phyloP scores from a whole-genome alignment of 179 eudicot genomes.

The Sideroxylon spinosum region DNA sequence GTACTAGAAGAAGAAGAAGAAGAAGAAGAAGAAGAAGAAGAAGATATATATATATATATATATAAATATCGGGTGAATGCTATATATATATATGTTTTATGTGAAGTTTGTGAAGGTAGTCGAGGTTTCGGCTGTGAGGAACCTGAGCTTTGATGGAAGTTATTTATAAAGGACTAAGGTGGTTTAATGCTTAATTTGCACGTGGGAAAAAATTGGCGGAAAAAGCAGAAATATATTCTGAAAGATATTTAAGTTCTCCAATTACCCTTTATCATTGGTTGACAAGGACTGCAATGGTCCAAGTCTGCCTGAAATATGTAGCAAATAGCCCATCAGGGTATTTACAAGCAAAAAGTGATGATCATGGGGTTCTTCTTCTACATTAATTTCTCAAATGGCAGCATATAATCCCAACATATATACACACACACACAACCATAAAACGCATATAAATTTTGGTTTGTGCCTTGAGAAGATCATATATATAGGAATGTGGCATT shows the following conservation, averaged over 20 bases:
- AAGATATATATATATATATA: not conserved
- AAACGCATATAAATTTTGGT: not conserved
- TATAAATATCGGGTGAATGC: not conserved
- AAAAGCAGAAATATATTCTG: not conserved
- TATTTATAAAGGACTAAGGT: constrained; percentile 11
- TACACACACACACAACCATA: not conserved
- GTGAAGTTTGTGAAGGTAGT: no score
- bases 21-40: not conserved
- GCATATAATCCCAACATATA: not conserved
- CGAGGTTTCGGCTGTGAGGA: constrained; percentile 4
- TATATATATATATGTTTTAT: no score
- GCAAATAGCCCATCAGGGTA: not conserved
- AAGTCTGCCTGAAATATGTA: not conserved
- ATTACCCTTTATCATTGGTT: not conserved
- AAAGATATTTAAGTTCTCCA: not conserved
- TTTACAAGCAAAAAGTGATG: not conserved
- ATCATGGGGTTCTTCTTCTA: not conserved
- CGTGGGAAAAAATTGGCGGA: not conserved
- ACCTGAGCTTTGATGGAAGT: not conserved
- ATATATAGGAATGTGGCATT: no score
- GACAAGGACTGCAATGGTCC: not conserved
- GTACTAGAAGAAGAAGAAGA: not conserved
- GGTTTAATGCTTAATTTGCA: not conserved
- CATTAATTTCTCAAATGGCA: not conserved
- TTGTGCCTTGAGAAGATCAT: no score